Conservation (phyloP, 305 asterid species). For the Fraxinus baroniana region DNA sequence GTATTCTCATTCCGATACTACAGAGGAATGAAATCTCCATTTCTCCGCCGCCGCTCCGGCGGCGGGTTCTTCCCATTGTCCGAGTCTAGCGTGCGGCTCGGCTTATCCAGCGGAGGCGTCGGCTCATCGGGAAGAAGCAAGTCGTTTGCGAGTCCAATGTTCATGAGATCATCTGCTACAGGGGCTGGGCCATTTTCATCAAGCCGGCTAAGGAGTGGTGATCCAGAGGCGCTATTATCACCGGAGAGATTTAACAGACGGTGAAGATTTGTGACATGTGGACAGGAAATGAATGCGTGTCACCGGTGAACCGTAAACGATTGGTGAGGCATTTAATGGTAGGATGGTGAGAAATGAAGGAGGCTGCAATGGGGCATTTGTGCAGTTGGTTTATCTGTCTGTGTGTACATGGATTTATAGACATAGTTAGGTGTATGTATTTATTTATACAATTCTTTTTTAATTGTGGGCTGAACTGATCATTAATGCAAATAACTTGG, state of each 20-base stretch:
- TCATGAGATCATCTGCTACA: slow-evolving; percentile 51
- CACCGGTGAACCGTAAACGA: background rate
- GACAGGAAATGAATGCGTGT: slow-evolving; percentile 25
- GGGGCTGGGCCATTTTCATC: slow-evolving; percentile 49
- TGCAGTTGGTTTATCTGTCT: background rate
- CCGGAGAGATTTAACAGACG: slow-evolving; percentile 86
- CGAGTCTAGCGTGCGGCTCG: slow-evolving; percentile 59
- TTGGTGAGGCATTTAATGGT: background rate
- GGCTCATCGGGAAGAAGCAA: slow-evolving; percentile 72
- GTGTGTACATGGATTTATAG: background rate
- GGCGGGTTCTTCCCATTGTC: slow-evolving; percentile 51
- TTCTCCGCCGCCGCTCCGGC: slow-evolving; percentile 55
- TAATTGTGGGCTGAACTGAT: background rate
- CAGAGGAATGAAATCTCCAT: slow-evolving; percentile 92
- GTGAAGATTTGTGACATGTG: slow-evolving; percentile 50
- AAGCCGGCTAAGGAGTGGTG: slow-evolving; percentile 89
- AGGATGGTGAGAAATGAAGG: too few relatives aligned
- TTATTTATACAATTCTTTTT: background rate
- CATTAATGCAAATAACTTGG: background rate
- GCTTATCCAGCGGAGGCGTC: slow-evolving; percentile 58
- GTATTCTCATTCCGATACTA: slow-evolving; percentile 86
- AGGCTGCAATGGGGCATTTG: too few relatives aligned
- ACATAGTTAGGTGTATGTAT: background rate
- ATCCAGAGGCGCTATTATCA: slow-evolving; percentile 88
- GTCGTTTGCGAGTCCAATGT: slow-evolving; percentile 87